Conservation (phyloP, 306 rosid species). For the Inga laurina region DNA sequence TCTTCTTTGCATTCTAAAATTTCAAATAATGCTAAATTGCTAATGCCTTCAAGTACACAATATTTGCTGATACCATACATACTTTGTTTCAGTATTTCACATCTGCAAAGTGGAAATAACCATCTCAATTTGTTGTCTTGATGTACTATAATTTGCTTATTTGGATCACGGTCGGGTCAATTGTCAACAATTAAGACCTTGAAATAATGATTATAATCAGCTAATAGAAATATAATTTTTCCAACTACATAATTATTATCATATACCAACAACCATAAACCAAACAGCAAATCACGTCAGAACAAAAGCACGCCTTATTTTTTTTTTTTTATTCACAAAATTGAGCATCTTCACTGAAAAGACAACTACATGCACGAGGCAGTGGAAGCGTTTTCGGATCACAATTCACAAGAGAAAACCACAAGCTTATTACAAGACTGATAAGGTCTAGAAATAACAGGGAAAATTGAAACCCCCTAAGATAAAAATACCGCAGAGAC, state of each 20-base stretch:
- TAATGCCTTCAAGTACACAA: background rate
- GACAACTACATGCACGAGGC: conserved; percentile 33
- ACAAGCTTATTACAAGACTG: conserved; percentile 68
- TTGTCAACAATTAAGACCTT: background rate
- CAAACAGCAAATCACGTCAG: background rate
- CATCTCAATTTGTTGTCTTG: background rate
- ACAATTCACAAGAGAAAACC: conserved; percentile 39
- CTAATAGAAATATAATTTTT: background rate
- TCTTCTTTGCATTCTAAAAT: background rate
- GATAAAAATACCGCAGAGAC: conserved; percentile 34
- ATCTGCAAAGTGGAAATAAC: background rate
- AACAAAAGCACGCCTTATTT: conserved; percentile 29
- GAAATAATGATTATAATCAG: background rate
- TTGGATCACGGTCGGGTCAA: background rate
- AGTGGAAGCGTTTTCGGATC: conserved; percentile 48
- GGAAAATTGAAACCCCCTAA: conserved; percentile 47
- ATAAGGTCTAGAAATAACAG: conserved; percentile 44
- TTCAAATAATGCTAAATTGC: too few species aligned
- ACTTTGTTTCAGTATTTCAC: background rate
- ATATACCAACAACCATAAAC: background rate
- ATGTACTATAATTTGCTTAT: background rate
- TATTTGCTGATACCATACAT: background rate
- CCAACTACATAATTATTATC: background rate
- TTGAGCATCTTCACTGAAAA: conserved; percentile 33
- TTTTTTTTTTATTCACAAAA: conserved; percentile 47